Evolutionary conservation across 768 basidiomycete species (phyloP).

Genomic region (Plicaturopsis crispa): DNA sequence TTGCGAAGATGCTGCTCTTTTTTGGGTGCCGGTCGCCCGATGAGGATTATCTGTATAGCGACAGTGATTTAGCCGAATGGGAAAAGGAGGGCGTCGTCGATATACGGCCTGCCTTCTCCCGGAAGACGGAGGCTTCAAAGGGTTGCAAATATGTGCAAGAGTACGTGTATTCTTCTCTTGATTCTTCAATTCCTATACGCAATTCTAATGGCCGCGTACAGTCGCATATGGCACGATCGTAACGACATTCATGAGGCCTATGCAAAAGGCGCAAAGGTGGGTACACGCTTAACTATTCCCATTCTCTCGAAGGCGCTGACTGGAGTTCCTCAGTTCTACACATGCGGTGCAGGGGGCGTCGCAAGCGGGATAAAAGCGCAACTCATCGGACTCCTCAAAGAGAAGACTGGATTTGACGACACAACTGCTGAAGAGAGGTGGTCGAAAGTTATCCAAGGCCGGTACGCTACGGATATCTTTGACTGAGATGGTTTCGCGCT

Average conservation of each 20-base stretch:
- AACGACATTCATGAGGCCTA: slow-evolving; percentile 24
- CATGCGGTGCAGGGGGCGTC: slow-evolving; percentile 32
- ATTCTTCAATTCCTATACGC: not conserved
- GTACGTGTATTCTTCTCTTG: slow-evolving; percentile 15
- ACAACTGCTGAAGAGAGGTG: slow-evolving; percentile 23
- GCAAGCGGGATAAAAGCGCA: slow-evolving; percentile 30
- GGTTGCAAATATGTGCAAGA: slow-evolving; percentile 33
- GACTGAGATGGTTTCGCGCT: slow-evolving; percentile 22
- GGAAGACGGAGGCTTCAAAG: slow-evolving; percentile 17
- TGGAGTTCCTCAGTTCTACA: slow-evolving; percentile 26
- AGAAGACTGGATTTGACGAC: slow-evolving; percentile 11
- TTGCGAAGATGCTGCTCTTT: slow-evolving; percentile 34
- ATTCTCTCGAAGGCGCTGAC: not conserved
- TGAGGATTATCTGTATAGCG: slow-evolving; percentile 34
- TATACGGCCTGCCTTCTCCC: slow-evolving; percentile 35
- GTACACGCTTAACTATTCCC: slow-evolving; percentile 3
- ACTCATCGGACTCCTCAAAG: slow-evolving; percentile 28
- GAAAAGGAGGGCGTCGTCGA: slow-evolving; percentile 31
- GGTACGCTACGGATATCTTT: slow-evolving; percentile 40
- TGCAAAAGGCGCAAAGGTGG: slow-evolving; percentile 26
- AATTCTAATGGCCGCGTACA: slow-evolving; percentile 7
- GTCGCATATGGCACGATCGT: slow-evolving; percentile 36
- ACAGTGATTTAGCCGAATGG: slow-evolving; percentile 36
- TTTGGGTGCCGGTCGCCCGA: slow-evolving; percentile 37
- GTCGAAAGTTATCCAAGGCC: slow-evolving; percentile 25